Conservation (phyloP, 2,329 filamentous ascomycete genomes). For the Immersiporthe knoxdaviesiana region DNA sequence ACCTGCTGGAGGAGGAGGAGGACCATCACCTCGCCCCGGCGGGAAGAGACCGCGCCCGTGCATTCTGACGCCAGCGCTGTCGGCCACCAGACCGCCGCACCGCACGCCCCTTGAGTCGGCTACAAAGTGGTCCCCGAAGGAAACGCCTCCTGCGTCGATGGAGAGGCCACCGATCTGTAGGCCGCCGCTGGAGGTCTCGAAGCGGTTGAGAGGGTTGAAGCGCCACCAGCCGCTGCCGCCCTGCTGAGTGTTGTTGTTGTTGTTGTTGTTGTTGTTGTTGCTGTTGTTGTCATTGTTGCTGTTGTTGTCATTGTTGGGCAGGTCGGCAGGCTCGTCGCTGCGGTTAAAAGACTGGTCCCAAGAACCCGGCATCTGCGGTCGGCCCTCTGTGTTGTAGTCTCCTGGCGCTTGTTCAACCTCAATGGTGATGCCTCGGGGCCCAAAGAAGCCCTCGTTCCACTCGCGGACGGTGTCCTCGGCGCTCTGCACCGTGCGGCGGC, state of each 20-base stretch:
- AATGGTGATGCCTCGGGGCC: slow-evolving; percentile 52
- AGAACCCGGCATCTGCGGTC: slow-evolving; percentile 38
- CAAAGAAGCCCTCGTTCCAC: slow-evolving; percentile 63
- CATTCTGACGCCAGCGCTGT: slow-evolving; percentile 44
- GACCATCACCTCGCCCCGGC: slow-evolving; percentile 2
- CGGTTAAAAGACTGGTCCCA: slow-evolving; percentile 40
- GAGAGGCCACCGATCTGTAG: slow-evolving; percentile 45
- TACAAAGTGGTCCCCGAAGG: slow-evolving; percentile 48
- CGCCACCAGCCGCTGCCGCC: slow-evolving; percentile 25
- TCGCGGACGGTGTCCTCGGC: slow-evolving; percentile 50
- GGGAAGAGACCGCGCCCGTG: slow-evolving; percentile 19
- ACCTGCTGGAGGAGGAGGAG: too few relatives aligned
- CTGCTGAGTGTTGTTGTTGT: slow-evolving; percentile 22
- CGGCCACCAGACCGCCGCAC: slow-evolving; percentile 49
- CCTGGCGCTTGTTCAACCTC: slow-evolving; percentile 35
- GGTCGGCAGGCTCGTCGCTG: slow-evolving; percentile 2
- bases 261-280: background rate
- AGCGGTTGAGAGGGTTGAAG: slow-evolving; percentile 31
- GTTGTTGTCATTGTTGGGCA: background rate
- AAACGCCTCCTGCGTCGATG: slow-evolving; percentile 48
- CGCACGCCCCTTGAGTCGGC: slow-evolving; percentile 51
- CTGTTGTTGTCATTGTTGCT: background rate
- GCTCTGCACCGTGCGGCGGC: slow-evolving; percentile 36
- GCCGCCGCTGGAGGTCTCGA: slow-evolving; percentile 30
- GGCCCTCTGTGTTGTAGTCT: slow-evolving; percentile 22